phyloP scores from a whole-genome alignment of 352 stramenopile species.

The Phytophthora idaei region DNA sequence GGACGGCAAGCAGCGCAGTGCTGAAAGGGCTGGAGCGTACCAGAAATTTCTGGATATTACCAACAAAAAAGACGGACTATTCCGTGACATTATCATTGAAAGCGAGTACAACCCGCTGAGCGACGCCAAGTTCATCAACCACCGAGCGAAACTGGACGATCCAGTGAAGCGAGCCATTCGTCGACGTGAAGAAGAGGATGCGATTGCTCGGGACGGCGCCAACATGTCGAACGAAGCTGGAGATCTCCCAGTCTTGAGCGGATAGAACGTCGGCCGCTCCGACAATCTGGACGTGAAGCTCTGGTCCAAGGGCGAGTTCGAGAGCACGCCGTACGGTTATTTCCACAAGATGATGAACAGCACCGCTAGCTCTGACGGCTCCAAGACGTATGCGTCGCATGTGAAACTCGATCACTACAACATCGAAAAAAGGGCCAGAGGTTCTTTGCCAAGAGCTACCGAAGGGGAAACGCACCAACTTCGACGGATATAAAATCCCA shows the following conservation, averaged over 20 bases:
- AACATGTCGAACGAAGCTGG: constrained; percentile 35
- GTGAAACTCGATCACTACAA: constrained; percentile 80
- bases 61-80: constrained; percentile 82
- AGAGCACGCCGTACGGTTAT: constrained; percentile 84
- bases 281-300: constrained; percentile 83
- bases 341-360: constrained; percentile 87
- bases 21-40: constrained; percentile 50
- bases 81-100: constrained; percentile 86
- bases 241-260: neutral
- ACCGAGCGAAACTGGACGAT: constrained; percentile 62
- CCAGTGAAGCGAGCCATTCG: constrained; percentile 68
- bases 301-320: constrained; percentile 72
- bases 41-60: constrained; percentile 82
- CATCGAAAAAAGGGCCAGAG: constrained; percentile 53
- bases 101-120: constrained; percentile 85
- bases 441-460: constrained; percentile 56
- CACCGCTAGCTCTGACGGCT: constrained; percentile 45
- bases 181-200: constrained; percentile 70
- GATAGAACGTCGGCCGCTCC: constrained; percentile 34
- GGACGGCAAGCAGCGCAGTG: constrained; percentile 54
- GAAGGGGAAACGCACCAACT: constrained; percentile 70
- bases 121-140: constrained; percentile 60
- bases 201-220: constrained; percentile 55
- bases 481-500: constrained; percentile 50
- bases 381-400: constrained; percentile 63